Conservation (phyloP, 177 flowering plant genomes). For the Vitis hybrid region DNA sequence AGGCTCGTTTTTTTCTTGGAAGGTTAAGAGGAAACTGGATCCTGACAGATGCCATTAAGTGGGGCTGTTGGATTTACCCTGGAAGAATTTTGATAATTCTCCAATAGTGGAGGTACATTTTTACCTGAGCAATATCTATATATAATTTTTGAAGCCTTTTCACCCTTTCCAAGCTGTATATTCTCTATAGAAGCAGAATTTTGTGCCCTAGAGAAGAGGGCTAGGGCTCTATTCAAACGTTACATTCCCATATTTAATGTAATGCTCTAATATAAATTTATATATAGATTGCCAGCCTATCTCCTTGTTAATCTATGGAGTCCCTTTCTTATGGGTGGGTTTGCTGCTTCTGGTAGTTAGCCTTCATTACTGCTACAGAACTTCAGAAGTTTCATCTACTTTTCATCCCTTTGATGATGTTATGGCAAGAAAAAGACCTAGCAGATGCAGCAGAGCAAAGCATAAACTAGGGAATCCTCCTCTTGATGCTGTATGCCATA, state of each 20-base stretch:
- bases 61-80: not conserved
- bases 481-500: not conserved
- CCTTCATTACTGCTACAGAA: no score
- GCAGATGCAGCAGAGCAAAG: slow-evolving; percentile 70
- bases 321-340: slow-evolving; percentile 44
- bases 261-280: not conserved
- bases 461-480: slow-evolving; percentile 24
- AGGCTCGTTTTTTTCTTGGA: not conserved
- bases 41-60: not conserved
- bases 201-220: not conserved
- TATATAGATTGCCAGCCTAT: not conserved
- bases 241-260: not conserved
- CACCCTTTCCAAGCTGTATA: not conserved
- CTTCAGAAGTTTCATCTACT: slow-evolving; percentile 24
- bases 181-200: slow-evolving; percentile 1
- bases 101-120: not conserved
- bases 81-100: not conserved
- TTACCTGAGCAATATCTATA: not conserved
- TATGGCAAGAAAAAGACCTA: slow-evolving; percentile 24
- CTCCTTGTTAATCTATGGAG: not conserved
- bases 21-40: not conserved
- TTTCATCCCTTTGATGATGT: not conserved
- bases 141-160: not conserved
- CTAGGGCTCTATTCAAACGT: not conserved
- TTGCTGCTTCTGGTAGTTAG: slow-evolving; percentile 55